Evolutionary conservation across 192 early-diverging fungal genomes (phyloP).

Genomic region (Backusella australiensis): DNA sequence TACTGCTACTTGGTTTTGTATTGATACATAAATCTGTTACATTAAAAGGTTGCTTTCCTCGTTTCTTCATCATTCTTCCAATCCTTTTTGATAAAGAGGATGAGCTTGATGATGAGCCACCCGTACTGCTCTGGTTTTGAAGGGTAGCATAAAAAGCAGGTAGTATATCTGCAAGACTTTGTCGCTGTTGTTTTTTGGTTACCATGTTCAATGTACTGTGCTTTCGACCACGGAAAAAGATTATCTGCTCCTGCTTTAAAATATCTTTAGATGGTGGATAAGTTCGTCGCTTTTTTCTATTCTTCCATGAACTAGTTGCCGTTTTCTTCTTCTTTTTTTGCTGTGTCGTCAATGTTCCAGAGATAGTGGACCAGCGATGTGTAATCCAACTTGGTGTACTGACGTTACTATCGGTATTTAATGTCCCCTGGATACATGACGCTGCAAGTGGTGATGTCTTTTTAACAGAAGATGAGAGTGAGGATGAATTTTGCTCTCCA

Average conservation of each 20-base stretch:
- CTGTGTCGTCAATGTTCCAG: neutral
- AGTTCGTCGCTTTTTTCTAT: constrained; percentile 4
- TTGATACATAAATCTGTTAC: neutral
- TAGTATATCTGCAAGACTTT: constrained; percentile 6
- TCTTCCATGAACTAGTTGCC: neutral
- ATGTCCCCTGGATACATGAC: neutral
- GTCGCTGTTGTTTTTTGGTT: neutral
- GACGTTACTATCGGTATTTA: neutral
- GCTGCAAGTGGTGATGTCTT: neutral
- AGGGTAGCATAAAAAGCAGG: neutral
- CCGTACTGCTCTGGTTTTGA: neutral
- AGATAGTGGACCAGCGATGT: constrained; percentile 4
- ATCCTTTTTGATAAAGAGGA: neutral
- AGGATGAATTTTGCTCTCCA: neutral
- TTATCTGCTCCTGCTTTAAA: neutral
- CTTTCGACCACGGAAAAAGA: neutral
- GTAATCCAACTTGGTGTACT: neutral
- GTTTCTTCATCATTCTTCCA: neutral
- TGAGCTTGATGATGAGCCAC: neutral
- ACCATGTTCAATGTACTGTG: neutral
- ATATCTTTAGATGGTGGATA: constrained; percentile 5
- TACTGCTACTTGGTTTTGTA: neutral
- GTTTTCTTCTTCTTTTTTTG: neutral
- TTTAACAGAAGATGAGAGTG: neutral
- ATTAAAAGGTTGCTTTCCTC: constrained; percentile 3